Evolutionary conservation across 352 stramenopile genomes (phyloP).

Genomic region (Plasmopara viticola): DNA sequence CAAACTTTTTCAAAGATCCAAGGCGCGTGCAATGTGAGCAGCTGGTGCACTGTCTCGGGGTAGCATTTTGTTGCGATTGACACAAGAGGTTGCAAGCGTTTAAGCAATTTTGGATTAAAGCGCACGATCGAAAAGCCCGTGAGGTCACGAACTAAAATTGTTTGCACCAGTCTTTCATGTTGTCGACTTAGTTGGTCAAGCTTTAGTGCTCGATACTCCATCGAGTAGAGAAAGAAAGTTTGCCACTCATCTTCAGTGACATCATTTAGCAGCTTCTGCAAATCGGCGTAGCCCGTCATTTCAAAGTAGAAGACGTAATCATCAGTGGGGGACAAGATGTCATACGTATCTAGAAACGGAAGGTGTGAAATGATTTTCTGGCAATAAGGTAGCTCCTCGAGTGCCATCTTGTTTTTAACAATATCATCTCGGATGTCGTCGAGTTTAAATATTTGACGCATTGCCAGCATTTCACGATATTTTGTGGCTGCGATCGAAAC

Average conservation of each 20-base stretch:
- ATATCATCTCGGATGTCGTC: conserved; percentile 58
- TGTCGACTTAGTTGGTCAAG: conserved; percentile 61
- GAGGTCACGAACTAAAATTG: conserved; percentile 57
- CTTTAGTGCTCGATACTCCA: conserved; percentile 60
- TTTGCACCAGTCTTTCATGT: conserved; percentile 50
- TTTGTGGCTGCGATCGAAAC: conserved; percentile 50
- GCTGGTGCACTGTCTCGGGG: conserved; percentile 50
- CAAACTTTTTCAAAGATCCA: conserved; percentile 78
- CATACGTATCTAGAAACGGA: conserved; percentile 57
- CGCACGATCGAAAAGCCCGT: conserved; percentile 56
- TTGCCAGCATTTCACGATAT: conserved; percentile 57
- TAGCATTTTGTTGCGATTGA: conserved; percentile 58
- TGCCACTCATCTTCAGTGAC: conserved; percentile 66
- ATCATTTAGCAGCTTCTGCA: conserved; percentile 49
- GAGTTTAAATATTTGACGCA: conserved; percentile 51
- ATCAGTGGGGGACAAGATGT: conserved; percentile 35
- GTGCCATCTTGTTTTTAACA: conserved; percentile 34
- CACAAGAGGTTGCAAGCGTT: conserved; percentile 33
- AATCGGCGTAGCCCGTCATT: conserved; percentile 59
- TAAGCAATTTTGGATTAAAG: conserved; percentile 48
- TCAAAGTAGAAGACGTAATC: conserved; percentile 63
- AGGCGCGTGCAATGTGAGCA: conserved; percentile 50
- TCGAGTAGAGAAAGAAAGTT: conserved; percentile 64
- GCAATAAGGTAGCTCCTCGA: conserved; percentile 55
- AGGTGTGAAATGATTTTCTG: conserved; percentile 63